Base-by-base conservation (phyloP, 192 early-diverging fungal species). In the Entrophospora sp. region DNA sequence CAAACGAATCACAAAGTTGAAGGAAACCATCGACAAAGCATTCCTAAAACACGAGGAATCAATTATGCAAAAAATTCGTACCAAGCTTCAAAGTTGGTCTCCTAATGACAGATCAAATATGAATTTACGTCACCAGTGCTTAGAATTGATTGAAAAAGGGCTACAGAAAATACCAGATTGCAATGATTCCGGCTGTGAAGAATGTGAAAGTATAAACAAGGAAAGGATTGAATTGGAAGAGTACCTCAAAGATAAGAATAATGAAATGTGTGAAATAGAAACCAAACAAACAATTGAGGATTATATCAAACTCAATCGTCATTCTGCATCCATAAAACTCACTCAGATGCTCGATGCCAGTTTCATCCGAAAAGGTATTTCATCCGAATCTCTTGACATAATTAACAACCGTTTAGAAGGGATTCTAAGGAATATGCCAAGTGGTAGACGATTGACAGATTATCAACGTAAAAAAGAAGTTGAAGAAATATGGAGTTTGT, bases 21-120 rank as follows among this genome's bases (percentile, higher is more conserved):
- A 65, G 55, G 63, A 55, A 35, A 53, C 27, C 4, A 65, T 65
- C 28, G 63, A 65, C 1, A 28, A 8, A 7, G 28, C 63, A 43
- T 65, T 65, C 3, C 13, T 12, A 28, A 52, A 52, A 52, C 49
- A 52, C 30, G 27, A 52, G 14, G 49, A 52, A 52, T 52, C 16
- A 14, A 52, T 52, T 28, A 28, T 16, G 14, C 22, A 27, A 28
- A 14, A 31, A 28, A 52, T 52, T 52, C 49, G 49, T 28, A 30
- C 13, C 30, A 52, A 28, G 10, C 24, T 52, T 52, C 27, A 52
- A 14, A 28, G 30, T 25, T 63, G 20, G 34, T 12, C 27, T 42
- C 7, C 22, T 5, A 34, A 46, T 20, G 22, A 31, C 14, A 48
- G 1, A 8, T 51, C n/a, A 13, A 43, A 10, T 18, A 4, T 18